Conservation (phyloP, 768 basidiomycete species). For the Boletus subcaerulescens region DNA sequence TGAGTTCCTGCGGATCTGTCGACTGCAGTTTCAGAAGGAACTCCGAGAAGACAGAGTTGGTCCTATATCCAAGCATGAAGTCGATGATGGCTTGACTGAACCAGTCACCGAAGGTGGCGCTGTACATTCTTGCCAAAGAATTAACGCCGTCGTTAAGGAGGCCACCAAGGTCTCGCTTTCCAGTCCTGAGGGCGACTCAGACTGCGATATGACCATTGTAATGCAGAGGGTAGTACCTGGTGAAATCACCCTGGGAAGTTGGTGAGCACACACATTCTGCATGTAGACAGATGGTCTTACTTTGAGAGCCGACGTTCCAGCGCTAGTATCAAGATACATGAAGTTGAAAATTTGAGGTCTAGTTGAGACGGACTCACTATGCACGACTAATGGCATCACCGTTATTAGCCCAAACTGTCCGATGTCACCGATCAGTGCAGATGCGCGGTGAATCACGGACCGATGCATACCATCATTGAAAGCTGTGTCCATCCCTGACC, state of each 20-base stretch:
- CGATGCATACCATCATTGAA: constrained; percentile 71
- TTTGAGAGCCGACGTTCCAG: constrained; percentile 96
- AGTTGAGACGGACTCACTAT: constrained; percentile 51
- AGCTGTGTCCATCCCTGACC: constrained; percentile 62
- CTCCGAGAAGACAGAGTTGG: constrained; percentile 86
- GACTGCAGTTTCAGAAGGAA: constrained; percentile 86
- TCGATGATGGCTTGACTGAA: constrained; percentile 96
- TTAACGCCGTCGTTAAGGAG: constrained; percentile 96
- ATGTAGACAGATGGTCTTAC: constrained; percentile 37
- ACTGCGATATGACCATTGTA: background rate
- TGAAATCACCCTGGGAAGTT: constrained; percentile 71
- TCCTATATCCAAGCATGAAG: constrained; percentile 86
- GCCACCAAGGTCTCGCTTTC: constrained; percentile 90
- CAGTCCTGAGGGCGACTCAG: constrained; percentile 56
- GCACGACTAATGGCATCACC: constrained; percentile 92
- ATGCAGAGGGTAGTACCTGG: constrained; percentile 52
- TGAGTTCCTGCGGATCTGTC: constrained; percentile 88
- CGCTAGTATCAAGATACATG: constrained; percentile 45
- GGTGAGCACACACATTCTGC: constrained; percentile 5
- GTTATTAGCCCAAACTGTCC: constrained; percentile 93
- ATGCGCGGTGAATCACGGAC: background rate
- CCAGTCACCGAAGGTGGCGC: constrained; percentile 91
- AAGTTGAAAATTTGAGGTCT: background rate
- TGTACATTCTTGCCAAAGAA: constrained; percentile 87
- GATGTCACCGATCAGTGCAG: background rate